These are phyloP conservation scores for Vanderwaltozyma yarrowii DNA, from an alignment of 805 yeast genomes.

Conservation along the genomic window DNA sequence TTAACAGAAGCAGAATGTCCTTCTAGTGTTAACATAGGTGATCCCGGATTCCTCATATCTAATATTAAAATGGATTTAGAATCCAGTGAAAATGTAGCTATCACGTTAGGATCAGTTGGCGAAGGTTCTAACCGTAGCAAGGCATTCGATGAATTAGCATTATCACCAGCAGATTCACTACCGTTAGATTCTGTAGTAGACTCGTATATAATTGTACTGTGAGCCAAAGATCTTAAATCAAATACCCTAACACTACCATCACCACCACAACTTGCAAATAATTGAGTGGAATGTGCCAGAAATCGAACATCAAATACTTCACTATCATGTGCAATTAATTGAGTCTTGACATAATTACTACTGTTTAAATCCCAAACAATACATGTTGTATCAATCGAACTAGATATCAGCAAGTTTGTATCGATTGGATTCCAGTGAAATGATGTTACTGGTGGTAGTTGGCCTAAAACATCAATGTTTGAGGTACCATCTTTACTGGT, in stretches of 20 bases:
- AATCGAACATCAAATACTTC: conserved; percentile 92
- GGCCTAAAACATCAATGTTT: conserved; percentile 12
- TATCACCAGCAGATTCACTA: neutral
- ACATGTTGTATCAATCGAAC: conserved; percentile 93
- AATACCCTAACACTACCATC: conserved; percentile 93
- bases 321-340: conserved; percentile 90
- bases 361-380: conserved; percentile 75
- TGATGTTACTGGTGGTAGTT: conserved; percentile 80
- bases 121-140: conserved; percentile 69
- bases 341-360: conserved; percentile 65
- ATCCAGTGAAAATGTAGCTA: conserved; percentile 74
- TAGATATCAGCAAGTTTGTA: conserved; percentile 62
- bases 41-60: conserved; percentile 82
- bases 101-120: conserved; percentile 66
- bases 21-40: conserved; percentile 59
- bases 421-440: conserved; percentile 85
- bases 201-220: conserved; percentile 90
- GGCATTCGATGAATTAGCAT: conserved; percentile 35
- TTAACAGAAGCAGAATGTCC: conserved; percentile 65
- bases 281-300: conserved; percentile 52
- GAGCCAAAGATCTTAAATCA: conserved; percentile 81
- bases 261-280: conserved; percentile 88
- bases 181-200: conserved; percentile 28
- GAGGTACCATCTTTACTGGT: conserved; percentile 24
- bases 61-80: conserved; percentile 56